Base-by-base conservation (phyloP, 192 early-diverging fungal species). In the Podila epigama region DNA sequence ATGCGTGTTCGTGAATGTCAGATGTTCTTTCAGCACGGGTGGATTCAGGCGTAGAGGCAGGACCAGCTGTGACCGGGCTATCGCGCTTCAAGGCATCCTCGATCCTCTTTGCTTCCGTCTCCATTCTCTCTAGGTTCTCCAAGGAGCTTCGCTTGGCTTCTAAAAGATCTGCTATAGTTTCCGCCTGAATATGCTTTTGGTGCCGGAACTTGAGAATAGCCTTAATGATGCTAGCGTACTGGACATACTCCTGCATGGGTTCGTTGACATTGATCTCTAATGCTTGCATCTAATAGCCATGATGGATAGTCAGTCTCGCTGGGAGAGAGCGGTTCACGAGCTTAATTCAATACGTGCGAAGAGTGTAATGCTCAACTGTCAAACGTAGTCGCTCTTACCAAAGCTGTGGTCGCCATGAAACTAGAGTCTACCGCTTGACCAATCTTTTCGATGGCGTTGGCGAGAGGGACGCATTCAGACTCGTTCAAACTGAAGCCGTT, bases 401-500 rank as follows among this genome's bases (percentile, higher is more conserved):
- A 85, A 36, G 87, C 81, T 36, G 87, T 86, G 5, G 91, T 93
- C 32, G 91, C 87, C 20, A 90, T 87, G 62, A 91, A 91, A 9
- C 92, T 92, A 37, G 89, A 89, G 71, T 99, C 98, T 2, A 94
- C 85, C 0, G 97, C 95, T 71, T 95, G 92, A 2, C 98, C 98
- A n/a, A 95, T 83, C 59, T 90, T 87, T 70, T 99, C 98, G 65
- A 98, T 92, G 0, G 93, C 92, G 27, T 90, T 89, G 1, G 92
- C 88, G n/a, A 99, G 83, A 3, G 81, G 82, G 1, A 56, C 41
- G n/a, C 53, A 51, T 1, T 82, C 84, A 35, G 58, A 68, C 62
- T 98, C 96, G 65, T 91, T 89, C 36, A 99, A 84, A 51, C 96
- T 98, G 81, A 98, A 98, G 25, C 91, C 95, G 68, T 99, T 99